phyloP scores from a whole-genome alignment of 1,284 basidiomycete species.

The Cryptococcus wingfieldii region DNA sequence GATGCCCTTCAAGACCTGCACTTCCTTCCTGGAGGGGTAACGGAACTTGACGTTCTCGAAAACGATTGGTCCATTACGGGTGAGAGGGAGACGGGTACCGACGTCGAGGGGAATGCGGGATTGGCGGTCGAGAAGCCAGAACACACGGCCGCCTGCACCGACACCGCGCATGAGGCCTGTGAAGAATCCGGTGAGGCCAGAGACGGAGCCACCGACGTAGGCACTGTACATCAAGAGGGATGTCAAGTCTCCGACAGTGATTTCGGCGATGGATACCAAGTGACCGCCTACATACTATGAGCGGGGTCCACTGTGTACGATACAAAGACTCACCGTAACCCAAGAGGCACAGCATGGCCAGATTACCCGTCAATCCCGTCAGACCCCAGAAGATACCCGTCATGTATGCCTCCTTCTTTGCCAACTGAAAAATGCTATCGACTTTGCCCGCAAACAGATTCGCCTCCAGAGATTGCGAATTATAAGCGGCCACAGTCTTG shows the following conservation, averaged over 20 bases:
- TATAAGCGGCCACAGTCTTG: conserved; percentile 88
- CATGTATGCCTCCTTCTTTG: conserved; percentile 82
- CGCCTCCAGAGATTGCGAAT: conserved; percentile 67
- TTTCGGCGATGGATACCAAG: conserved; percentile 78
- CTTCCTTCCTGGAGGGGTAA: conserved; percentile 77
- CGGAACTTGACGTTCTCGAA: conserved; percentile 80
- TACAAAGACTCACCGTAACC: conserved; percentile 72
- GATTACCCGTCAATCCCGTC: conserved; percentile 91
- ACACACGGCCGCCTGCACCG: conserved; percentile 87
- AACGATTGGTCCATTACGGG: conserved; percentile 62
- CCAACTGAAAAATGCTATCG: conserved; percentile 66
- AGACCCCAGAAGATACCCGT: conserved; percentile 89
- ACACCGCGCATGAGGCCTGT: conserved; percentile 57
- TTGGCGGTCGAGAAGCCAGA: conserved; percentile 79
- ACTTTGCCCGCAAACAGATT: conserved; percentile 56
- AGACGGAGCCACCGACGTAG: conserved; percentile 50
- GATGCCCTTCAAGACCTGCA: conserved; percentile 72
- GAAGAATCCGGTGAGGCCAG: conserved; percentile 50
- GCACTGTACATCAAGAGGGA: conserved; percentile 90
- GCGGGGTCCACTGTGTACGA: not conserved
- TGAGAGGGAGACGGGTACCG: conserved; percentile 58
- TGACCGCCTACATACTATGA: conserved; percentile 62
- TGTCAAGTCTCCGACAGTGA: conserved; percentile 86
- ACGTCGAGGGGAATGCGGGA: conserved; percentile 62
- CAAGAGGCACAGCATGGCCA: conserved; percentile 80